Evolutionary conservation across 345 rosid genomes (phyloP).

Genomic region (Linum trigynum): DNA sequence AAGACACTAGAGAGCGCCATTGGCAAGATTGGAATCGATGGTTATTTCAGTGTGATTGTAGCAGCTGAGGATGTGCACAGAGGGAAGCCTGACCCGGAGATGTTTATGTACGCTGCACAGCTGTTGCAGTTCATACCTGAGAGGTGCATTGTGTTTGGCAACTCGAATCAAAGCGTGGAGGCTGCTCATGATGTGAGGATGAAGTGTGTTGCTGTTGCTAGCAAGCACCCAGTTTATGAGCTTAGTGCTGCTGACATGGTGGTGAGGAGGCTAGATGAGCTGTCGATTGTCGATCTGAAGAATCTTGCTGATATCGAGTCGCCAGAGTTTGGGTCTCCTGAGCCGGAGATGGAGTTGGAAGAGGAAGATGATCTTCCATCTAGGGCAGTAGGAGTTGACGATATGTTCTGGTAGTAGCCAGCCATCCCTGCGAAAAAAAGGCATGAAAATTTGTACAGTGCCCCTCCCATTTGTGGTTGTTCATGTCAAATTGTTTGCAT

Average conservation of each 20-base stretch:
- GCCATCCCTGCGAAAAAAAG: neutral
- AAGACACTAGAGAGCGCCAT: slow-evolving; percentile 67
- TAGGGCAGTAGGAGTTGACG: slow-evolving; percentile 46
- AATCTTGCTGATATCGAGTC: slow-evolving; percentile 75
- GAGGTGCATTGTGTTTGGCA: slow-evolving; percentile 93
- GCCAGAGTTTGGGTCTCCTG: slow-evolving; percentile 48
- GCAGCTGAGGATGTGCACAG: slow-evolving; percentile 85
- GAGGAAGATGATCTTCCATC: slow-evolving; percentile 49
- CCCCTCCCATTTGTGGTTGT: slow-evolving; percentile 12
- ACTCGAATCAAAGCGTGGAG: slow-evolving; percentile 87
- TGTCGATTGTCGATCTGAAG: slow-evolving; percentile 84
- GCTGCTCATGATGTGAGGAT: slow-evolving; percentile 89
- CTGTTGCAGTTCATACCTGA: slow-evolving; percentile 80
- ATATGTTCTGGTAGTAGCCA: slow-evolving; percentile 48
- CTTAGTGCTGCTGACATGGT: slow-evolving; percentile 92
- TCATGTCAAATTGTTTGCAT: slow-evolving; percentile 11
- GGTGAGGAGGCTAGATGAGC: slow-evolving; percentile 69
- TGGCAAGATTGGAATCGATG: slow-evolving; percentile 50
- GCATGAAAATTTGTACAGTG: slow-evolving; percentile 32
- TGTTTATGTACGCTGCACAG: slow-evolving; percentile 79
- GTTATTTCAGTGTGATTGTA: slow-evolving; percentile 60
- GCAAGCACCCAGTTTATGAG: slow-evolving; percentile 84
- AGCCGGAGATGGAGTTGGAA: slow-evolving; percentile 63
- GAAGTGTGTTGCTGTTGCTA: slow-evolving; percentile 97
- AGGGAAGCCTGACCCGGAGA: slow-evolving; percentile 96